These are phyloP conservation scores for Boeremia lycopersici DNA, from an alignment of 2,329 filamentous ascomycete species.

Conservation along the genomic window DNA sequence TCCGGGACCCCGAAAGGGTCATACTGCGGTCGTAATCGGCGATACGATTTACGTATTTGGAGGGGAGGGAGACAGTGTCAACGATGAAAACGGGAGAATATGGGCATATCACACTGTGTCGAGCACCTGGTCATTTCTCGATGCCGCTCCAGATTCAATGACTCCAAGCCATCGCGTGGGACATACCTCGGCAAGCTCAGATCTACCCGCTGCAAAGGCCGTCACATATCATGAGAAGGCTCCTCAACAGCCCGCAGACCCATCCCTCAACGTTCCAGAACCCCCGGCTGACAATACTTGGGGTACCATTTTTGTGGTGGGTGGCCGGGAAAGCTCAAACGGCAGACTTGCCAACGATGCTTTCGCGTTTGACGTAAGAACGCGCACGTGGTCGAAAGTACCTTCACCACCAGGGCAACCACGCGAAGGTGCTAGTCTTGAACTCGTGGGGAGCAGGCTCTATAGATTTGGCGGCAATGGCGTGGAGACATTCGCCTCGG, in stretches of 20 bases:
- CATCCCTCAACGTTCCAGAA: slow-evolving; percentile 49
- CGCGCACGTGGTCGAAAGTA: slow-evolving; percentile 58
- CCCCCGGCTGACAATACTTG: slow-evolving; percentile 49
- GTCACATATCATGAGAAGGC: slow-evolving; percentile 38
- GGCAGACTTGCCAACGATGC: slow-evolving; percentile 50
- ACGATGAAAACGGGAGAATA: slow-evolving; percentile 47
- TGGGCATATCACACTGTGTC: slow-evolving; percentile 53
- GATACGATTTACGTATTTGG: slow-evolving; percentile 55
- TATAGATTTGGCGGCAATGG: slow-evolving; percentile 53
- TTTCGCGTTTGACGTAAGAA: slow-evolving; percentile 58
- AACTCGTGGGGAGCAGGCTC: slow-evolving; percentile 54
- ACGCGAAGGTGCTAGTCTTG: slow-evolving; percentile 48
- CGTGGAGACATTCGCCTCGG: slow-evolving; percentile 25
- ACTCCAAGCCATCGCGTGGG: slow-evolving; percentile 40
- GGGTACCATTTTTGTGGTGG: slow-evolving; percentile 59
- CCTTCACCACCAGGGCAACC: slow-evolving; percentile 52
- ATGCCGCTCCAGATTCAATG: slow-evolving; percentile 36
- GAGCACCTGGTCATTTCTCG: slow-evolving; percentile 50
- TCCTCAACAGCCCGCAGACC: slow-evolving; percentile 51
- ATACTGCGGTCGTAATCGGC: slow-evolving; percentile 51
- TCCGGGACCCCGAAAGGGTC: slow-evolving; percentile 50
- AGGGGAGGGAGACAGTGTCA: slow-evolving; percentile 39
- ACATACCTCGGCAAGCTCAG: slow-evolving; percentile 48
- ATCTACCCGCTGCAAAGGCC: slow-evolving; percentile 47
- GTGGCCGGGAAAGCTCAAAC: slow-evolving; percentile 47